These are phyloP conservation scores for Vigna reflexopilosa DNA, from an alignment of 306 rosid genomes.

Conservation along the genomic window DNA sequence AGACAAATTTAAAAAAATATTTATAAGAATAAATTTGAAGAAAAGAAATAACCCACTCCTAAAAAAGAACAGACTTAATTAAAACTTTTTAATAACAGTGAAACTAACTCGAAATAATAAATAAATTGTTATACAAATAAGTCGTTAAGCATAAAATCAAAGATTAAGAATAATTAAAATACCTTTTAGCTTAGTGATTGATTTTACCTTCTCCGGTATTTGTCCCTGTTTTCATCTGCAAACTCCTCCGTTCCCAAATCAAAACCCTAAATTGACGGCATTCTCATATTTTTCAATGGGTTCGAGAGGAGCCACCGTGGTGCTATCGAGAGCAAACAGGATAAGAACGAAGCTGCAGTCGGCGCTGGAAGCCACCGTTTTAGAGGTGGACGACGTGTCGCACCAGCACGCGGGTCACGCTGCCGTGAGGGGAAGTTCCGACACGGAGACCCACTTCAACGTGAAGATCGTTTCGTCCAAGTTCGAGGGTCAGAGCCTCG, in stretches of 20 bases:
- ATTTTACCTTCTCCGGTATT: neutral
- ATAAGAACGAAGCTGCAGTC: conserved; percentile 72
- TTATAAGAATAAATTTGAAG: too few species aligned
- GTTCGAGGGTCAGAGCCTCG: conserved; percentile 64
- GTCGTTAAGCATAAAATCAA: too few species aligned
- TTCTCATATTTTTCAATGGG: conserved; percentile 42
- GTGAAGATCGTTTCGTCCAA: conserved; percentile 73
- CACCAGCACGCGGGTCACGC: conserved; percentile 88
- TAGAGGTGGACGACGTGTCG: conserved; percentile 90
- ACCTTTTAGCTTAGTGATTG: too few species aligned
- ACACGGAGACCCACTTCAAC: conserved; percentile 80
- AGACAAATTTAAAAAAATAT: too few species aligned
- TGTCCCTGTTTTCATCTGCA: neutral
- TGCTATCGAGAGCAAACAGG: conserved; percentile 70
- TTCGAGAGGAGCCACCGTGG: conserved; percentile 54
- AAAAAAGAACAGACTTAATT: too few species aligned
- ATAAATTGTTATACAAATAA: too few species aligned
- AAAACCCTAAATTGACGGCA: conserved; percentile 2
- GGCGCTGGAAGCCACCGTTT: conserved; percentile 65
- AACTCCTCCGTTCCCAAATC: neutral
- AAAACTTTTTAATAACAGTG: too few species aligned
- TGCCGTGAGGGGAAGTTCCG: conserved; percentile 59
- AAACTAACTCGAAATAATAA: too few species aligned
- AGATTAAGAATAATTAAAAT: too few species aligned
- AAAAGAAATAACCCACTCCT: too few species aligned